Evolutionary conservation across 192 early-diverging fungal genomes (phyloP).

Genomic region (Rhizophagus sp.): DNA sequence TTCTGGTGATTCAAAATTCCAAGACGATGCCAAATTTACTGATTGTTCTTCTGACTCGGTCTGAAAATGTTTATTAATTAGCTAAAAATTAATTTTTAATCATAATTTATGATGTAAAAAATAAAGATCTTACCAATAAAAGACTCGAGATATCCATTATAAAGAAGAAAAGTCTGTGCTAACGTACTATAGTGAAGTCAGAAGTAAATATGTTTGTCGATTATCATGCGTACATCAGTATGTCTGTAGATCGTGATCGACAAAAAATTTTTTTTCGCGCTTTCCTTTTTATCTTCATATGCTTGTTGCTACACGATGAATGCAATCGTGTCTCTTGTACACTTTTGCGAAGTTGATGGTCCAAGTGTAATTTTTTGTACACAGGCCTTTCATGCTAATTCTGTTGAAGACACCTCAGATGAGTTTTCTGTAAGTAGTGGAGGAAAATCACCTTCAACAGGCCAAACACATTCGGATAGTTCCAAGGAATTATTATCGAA

Average conservation of each 20-base stretch:
- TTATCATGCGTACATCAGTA: too few relatives aligned
- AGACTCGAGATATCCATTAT: not conserved
- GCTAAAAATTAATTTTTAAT: not conserved
- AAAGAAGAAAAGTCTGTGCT: too few relatives aligned
- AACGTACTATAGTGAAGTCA: too few relatives aligned
- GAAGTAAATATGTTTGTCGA: too few relatives aligned
- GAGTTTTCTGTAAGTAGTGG: slow-evolving; percentile 8
- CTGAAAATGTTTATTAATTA: not conserved
- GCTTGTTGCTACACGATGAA: slow-evolving; percentile 35
- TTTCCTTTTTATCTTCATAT: not conserved
- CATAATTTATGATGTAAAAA: not conserved
- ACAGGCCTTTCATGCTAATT: slow-evolving; percentile 40
- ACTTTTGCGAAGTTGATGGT: slow-evolving; percentile 49
- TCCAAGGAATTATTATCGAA: not conserved
- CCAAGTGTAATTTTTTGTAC: slow-evolving; percentile 48
- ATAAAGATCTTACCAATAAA: not conserved
- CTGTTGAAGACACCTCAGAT: slow-evolving; percentile 23
- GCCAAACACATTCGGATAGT: not conserved
- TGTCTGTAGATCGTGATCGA: too few relatives aligned
- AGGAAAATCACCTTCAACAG: not conserved
- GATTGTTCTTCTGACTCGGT: not conserved
- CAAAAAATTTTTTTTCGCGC: too few relatives aligned
- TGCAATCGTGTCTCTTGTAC: slow-evolving; percentile 45
- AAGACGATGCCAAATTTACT: not conserved
- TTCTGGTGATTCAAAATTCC: not conserved